phyloP scores from a whole-genome alignment of 2,329 filamentous ascomycete species.

The Xylaria sp. region DNA sequence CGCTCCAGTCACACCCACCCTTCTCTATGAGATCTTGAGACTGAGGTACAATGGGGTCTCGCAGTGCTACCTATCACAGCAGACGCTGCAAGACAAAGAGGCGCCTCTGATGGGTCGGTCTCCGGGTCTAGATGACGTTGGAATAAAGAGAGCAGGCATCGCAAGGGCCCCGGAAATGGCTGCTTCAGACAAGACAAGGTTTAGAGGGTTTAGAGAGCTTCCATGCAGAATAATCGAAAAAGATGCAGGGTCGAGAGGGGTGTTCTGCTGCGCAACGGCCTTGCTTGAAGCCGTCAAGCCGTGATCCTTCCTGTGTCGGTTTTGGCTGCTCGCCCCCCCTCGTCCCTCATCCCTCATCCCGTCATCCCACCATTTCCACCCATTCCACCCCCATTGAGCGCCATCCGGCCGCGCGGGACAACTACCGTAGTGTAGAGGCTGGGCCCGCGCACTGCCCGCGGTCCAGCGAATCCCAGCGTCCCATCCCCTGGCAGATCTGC shows the following conservation, averaged over 20 bases:
- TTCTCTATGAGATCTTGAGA: constrained; percentile 6
- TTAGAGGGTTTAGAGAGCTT: constrained; percentile 17
- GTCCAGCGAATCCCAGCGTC: constrained; percentile 28
- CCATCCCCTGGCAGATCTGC: constrained; percentile 33
- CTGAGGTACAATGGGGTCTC: background rate
- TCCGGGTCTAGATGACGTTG: constrained; percentile 32
- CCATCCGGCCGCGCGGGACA: constrained; percentile 28
- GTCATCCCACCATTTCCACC: too few relatives aligned
- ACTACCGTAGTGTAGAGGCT: constrained; percentile 26
- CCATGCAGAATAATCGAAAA: constrained; percentile 34
- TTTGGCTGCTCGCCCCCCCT: constrained; percentile 4
- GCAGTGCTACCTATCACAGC: constrained; percentile 1
- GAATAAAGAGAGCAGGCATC: constrained; percentile 17
- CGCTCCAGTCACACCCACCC: constrained; percentile 5
- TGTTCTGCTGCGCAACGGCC: constrained; percentile 21
- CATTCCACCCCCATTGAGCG: constrained; percentile 1
- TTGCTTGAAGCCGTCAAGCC: constrained; percentile 33
- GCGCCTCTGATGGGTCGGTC: constrained; percentile 25
- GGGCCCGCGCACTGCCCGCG: background rate
- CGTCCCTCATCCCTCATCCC: background rate
- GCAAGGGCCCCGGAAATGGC: constrained; percentile 10
- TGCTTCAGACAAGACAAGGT: constrained; percentile 14
- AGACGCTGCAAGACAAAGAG: constrained; percentile 15
- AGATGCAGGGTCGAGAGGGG: constrained; percentile 29
- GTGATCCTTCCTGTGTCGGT: constrained; percentile 21